phyloP scores from a whole-genome alignment of 2,329 filamentous ascomycete species.

The Phaeosphaeriaceae sp. region DNA sequence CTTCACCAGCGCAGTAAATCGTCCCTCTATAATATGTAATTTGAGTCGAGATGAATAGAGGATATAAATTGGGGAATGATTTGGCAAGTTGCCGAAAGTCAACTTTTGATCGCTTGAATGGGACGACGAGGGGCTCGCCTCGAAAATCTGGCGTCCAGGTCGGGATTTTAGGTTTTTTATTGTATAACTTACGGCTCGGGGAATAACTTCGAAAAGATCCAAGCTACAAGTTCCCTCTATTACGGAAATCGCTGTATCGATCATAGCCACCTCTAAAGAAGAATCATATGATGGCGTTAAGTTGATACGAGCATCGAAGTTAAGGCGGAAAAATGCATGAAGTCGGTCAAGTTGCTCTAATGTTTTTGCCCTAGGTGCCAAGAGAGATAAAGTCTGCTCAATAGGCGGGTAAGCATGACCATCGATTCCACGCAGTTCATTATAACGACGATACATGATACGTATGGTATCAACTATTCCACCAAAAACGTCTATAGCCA shows the following conservation, averaged over 20 bases:
- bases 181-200: not conserved
- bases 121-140: conserved; percentile 1
- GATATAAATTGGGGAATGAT: not conserved
- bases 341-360: conserved; percentile 2
- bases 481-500: not conserved
- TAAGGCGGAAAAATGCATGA: conserved; percentile 8
- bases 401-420: not conserved
- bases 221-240: conserved; percentile 4
- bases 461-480: not conserved
- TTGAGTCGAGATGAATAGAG: conserved; percentile 1
- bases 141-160: conserved; percentile 6
- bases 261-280: not conserved
- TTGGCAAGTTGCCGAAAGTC: conserved; percentile 1
- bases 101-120: conserved; percentile 3
- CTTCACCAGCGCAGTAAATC: conserved; percentile 1
- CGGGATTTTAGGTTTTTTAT: conserved; percentile 1
- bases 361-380: conserved; percentile 4
- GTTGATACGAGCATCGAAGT: not conserved
- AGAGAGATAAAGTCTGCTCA: conserved; percentile 2
- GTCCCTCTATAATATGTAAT: not conserved
- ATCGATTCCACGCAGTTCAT: not conserved
- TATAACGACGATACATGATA: conserved; percentile 1
- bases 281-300: conserved; percentile 5
- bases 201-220: conserved; percentile 6
- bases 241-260: not conserved